Evolutionary conservation across 1,284 basidiomycete genomes (phyloP), one percentile per base, ranked within the genome.

Genomic region (Cutaneotrichosporon sp.): DNA sequence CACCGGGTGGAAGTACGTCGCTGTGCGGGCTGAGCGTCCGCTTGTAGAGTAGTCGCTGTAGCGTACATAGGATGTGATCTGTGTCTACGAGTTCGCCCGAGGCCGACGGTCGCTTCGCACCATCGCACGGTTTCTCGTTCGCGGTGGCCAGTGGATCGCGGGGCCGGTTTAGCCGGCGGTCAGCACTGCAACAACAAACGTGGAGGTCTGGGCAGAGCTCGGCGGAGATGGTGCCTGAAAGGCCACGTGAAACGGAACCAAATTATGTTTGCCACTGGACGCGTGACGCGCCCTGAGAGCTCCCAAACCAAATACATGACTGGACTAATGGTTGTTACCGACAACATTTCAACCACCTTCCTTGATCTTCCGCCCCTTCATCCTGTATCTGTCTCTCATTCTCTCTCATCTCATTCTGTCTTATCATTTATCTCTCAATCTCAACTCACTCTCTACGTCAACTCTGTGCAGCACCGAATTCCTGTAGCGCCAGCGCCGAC

Each of bases 1-100:
- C 7, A 52, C 44, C 8, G 82, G 82, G 4, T 80, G 80, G 57
- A 77, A 77, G 37, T 86, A 82, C 68, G 77, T 85, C 4, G 75
- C 85, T 37, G 79, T 82, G 3, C 75, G 75, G 55, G 83, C 78
- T 3, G 64, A 38, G 26, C 31, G 48, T 6, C 11, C 32, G 19
- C 5, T n/a, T n/a, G n/a, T n/a, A n/a, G 39, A 22, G 39, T 26
- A 11, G 11, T 26, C 10, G 25, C 39, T 42, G 17, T 42, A 42
- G 39, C 19, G 33, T 34, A 34, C 19, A 12, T 16, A 16, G 33
- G 14, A 34, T 34, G 33, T 17, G 14, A 31, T 9, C 29, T 31
- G 29, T 31, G 29, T 31, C n/a, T n/a, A n/a, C n/a, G n/a, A n/a
- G n/a, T n/a, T n/a, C n/a, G n/a, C n/a, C n/a, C n/a, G n/a, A n/a